Base-by-base conservation (phyloP, 495 filamentous ascomycete genomes). In the Cryomyces antarcticus region DNA sequence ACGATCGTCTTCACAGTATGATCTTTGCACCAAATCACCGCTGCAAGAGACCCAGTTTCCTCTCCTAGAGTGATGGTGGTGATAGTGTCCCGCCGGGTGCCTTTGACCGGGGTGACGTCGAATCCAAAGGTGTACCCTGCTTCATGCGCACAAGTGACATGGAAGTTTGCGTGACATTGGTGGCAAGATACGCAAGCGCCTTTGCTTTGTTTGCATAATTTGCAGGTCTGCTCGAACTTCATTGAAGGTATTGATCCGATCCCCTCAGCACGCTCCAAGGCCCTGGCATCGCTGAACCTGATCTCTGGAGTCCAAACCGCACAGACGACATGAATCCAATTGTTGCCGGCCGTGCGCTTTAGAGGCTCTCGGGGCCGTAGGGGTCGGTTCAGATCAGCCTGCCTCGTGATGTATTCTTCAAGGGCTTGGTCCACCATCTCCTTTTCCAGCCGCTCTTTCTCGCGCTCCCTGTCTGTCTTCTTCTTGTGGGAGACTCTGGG, bases 301-400 rank as follows among this genome's bases (percentile, higher is more conserved):
- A 93, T 75, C 53, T 95, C 89, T 0, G 85, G 82, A 7, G 77
- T 82, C 77, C 79, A 95, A 30, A 95, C 65, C 4, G 89, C 85
- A 52, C 89, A 99, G 36, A 76, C 71, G 28, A 95, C 83, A 54
- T 99, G 89, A n/a, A 93, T 81, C 89, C 89, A 99, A 52, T 96
- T 95, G 59, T 95, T 95, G 45, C 83, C 80, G 6, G 78, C 74
- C 0, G 89, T 99, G 29, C 81, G 70, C 64, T 99, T 99, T 42
- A 99, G 61, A 4, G 89, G 78, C 51, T 96, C 89, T 12, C 92
- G 81, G 28, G 89, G 89, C 51, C 80, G 71, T 24, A 78, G 60
- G 4, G 92, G 87, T 39, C 84, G 79, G 45, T 79, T 82, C 53
- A 72, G 66, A 28, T 84, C 77, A 52, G 82, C 73, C 57, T 99